Base-by-base conservation (phyloP, 805 yeast species). In the Yarrowia sp. region DNA sequence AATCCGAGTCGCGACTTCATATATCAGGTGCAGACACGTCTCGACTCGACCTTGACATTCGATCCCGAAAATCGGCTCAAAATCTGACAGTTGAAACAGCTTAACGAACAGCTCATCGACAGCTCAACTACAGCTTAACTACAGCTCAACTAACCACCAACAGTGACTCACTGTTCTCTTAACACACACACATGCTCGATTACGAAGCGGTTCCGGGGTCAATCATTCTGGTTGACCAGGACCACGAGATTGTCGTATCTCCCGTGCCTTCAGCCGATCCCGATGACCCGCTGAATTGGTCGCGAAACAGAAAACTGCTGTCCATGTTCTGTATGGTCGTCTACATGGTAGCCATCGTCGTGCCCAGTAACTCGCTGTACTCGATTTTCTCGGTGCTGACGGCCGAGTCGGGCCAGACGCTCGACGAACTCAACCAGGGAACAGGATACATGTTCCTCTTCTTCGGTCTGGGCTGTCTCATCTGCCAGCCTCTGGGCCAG, bases 211-310 rank as follows among this genome's bases (percentile, higher is more conserved):
- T 72, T 22, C 74, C 74, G 19, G 74, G 74, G 11, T 72, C 74
- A 1, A 72, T 72, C 50, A 70, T 68, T 14, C 68, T 72, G 49
- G 71, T 72, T 2, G 74, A 72, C 52, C 22, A 22, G 38, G 65
- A 59, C 55, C 88, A 15, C 77, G 87, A 56, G 83, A 86, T 59
- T 59, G 65, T 59, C 8, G 50, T 43, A 16, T 59, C 65, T 19
- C 92, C 92, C 40, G 85, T 85, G 7, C 92, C 92, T 1, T 83
- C 89, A 0, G 85, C 83, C 64, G 87, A 87, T 71, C 89, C 91
- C 5, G 85, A 88, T 72, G 92, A 89, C 73, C 92, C 92, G 1
- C 78, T 89, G 68, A 87, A 86, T 72, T 89, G 92, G 92, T 66
- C 84, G 1, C 76, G 73, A 16, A 70, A 73, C 49, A 80, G 89